These are phyloP conservation scores for Tuber calosporum DNA, from an alignment of 495 filamentous ascomycete species.

Conservation along the genomic window DNA sequence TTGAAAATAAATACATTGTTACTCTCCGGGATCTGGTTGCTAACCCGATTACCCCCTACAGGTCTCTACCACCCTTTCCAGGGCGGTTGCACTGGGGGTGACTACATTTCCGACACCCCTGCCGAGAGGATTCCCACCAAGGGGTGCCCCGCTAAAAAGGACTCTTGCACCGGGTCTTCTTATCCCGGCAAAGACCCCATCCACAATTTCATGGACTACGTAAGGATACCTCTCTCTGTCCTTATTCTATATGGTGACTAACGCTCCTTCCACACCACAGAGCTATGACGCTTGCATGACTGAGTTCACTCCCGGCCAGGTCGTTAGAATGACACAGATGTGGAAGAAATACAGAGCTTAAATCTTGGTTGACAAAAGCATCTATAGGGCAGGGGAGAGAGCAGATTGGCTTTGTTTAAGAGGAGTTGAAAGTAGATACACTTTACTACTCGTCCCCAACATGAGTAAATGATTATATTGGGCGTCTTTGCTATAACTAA, in stretches of 20 bases:
- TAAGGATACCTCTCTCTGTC: conserved; percentile 43
- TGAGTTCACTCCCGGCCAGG: conserved; percentile 48
- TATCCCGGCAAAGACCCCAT: conserved; percentile 49
- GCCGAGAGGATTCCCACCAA: conserved; percentile 49
- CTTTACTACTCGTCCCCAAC: background rate
- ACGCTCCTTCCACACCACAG: conserved; percentile 6
- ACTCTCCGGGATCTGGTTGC: background rate
- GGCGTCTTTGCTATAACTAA: background rate
- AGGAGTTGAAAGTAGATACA: no score
- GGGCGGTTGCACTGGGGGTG: conserved; percentile 54
- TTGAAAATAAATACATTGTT: background rate
- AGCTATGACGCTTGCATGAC: conserved; percentile 44
- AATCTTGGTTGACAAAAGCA: background rate
- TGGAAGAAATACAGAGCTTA: conserved; percentile 47
- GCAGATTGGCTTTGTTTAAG: no score
- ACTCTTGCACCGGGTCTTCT: conserved; percentile 47
- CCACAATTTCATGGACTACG: conserved; percentile 62
- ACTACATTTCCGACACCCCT: conserved; percentile 56
- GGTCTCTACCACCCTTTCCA: conserved; percentile 59
- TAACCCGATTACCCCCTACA: background rate
- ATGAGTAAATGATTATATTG: background rate
- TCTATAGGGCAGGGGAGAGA: no score
- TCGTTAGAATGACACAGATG: conserved; percentile 46
- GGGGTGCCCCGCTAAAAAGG: conserved; percentile 53
- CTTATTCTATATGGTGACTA: conserved; percentile 5